Conservation (phyloP, 2,329 filamentous ascomycete species). For the Claviceps arundinis region DNA sequence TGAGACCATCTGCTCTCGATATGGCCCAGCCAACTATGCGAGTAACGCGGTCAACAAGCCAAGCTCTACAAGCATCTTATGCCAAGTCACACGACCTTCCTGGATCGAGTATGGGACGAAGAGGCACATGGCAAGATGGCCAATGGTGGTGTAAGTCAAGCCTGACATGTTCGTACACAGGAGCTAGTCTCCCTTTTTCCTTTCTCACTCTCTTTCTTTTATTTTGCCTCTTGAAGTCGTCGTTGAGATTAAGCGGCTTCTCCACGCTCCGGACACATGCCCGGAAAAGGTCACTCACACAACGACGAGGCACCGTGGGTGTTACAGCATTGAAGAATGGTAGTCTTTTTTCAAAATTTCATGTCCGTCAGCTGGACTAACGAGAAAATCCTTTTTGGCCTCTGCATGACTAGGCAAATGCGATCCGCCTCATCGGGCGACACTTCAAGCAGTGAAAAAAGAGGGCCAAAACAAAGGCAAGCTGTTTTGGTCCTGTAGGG, state of each 20-base stretch:
- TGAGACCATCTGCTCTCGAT: not conserved
- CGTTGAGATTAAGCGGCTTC: too few species aligned
- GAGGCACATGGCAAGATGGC: conserved; percentile 20
- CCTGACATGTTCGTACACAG: not conserved
- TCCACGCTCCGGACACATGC: not conserved
- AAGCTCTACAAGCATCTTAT: conserved; percentile 1
- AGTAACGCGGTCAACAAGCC: not conserved
- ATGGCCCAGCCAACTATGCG: conserved; percentile 1
- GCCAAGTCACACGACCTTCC: conserved; percentile 11
- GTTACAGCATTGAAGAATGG: not conserved
- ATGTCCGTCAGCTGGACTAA: not conserved
- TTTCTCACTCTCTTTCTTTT: not conserved
- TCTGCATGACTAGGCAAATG: conserved; percentile 25
- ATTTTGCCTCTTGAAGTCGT: not conserved
- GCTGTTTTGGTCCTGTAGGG: conserved; percentile 28
- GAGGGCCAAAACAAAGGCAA: conserved; percentile 25
- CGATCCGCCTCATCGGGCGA: conserved; percentile 24
- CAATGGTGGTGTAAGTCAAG: conserved; percentile 24
- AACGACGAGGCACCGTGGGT: not conserved
- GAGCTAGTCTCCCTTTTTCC: not conserved
- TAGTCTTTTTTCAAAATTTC: not conserved
- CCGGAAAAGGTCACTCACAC: not conserved
- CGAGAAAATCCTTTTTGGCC: not conserved
- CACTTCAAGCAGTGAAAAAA: conserved; percentile 24
- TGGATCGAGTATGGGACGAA: conserved; percentile 17